phyloP scores from a whole-genome alignment of 1,139 yeast genomes.

The Pichia norvegensis region DNA sequence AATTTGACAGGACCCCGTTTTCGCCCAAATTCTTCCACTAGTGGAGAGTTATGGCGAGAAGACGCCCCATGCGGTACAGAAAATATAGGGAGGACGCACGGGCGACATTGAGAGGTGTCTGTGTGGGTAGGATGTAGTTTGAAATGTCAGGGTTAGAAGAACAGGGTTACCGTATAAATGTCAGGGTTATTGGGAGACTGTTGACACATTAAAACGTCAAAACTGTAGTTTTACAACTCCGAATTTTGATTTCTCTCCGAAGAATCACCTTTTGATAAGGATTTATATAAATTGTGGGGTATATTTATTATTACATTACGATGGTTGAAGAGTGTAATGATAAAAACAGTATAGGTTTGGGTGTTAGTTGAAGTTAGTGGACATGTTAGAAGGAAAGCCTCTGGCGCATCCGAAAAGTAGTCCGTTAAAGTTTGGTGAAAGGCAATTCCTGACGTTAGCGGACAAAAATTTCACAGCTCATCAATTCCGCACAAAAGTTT shows the following conservation, averaged over 20 bases:
- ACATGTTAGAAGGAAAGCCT: neutral
- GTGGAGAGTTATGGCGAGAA: too few relatives aligned
- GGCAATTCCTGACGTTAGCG: constrained; percentile 2
- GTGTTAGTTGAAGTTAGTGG: constrained; percentile 1
- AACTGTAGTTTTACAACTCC: neutral
- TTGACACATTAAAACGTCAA: neutral
- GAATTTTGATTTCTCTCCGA: neutral
- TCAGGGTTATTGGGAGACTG: neutral
- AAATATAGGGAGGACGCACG: too few relatives aligned
- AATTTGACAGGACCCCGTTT: too few relatives aligned
- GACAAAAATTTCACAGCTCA: neutral
- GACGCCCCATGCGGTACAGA: too few relatives aligned
- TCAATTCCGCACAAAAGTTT: neutral
- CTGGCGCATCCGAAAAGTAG: neutral
- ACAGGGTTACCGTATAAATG: neutral
- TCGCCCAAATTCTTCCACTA: too few relatives aligned
- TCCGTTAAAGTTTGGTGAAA: constrained; percentile 2
- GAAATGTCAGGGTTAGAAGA: too few relatives aligned
- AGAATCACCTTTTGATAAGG: neutral
- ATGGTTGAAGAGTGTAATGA: neutral
- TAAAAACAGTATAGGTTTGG: neutral
- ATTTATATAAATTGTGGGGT: neutral
- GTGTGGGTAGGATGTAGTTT: too few relatives aligned
- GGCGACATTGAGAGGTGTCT: too few relatives aligned
- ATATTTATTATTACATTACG: too few relatives aligned